These are phyloP conservation scores for Ceriops decandra DNA, from an alignment of 345 rosid genomes.

Conservation along the genomic window DNA sequence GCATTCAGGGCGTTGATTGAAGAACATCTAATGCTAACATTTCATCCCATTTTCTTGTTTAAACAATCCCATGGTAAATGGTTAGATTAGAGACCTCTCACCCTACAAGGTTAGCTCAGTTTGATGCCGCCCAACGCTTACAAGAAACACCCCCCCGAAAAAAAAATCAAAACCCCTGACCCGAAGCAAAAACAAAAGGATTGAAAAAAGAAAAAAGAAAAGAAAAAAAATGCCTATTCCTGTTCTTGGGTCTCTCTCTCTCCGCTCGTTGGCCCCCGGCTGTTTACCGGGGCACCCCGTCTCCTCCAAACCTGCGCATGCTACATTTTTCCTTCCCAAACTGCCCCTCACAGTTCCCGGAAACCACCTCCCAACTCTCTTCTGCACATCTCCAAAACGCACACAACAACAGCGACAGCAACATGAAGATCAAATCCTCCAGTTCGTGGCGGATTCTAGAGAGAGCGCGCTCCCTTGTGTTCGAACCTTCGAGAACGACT, in stretches of 20 bases:
- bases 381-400: conserved; percentile 27
- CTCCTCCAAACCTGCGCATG: not conserved
- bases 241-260: not conserved
- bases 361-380: conserved; percentile 20
- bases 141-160: too few relatives aligned
- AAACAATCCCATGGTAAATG: too few relatives aligned
- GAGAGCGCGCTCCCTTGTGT: conserved; percentile 65
- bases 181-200: too few relatives aligned
- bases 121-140: too few relatives aligned
- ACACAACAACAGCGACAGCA: conserved; percentile 22
- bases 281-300: not conserved
- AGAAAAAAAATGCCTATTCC: not conserved
- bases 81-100: too few relatives aligned
- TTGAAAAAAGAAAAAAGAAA: too few relatives aligned
- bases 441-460: conserved; percentile 56
- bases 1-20: too few relatives aligned
- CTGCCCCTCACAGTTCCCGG: conserved; percentile 10
- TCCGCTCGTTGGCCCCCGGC: not conserved
- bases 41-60: too few relatives aligned
- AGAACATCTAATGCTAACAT: too few relatives aligned
- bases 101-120: too few relatives aligned
- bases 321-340: conserved; percentile 7
- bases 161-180: too few relatives aligned
- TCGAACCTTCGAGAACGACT: conserved; percentile 71
- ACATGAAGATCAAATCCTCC: conserved; percentile 55